A percentile compares a stretch with the other conserved stretches of the same genome.
phyloP scores from a whole-genome alignment of 2,329 filamentous ascomycete genomes.

The Cercospora berteroae region DNA sequence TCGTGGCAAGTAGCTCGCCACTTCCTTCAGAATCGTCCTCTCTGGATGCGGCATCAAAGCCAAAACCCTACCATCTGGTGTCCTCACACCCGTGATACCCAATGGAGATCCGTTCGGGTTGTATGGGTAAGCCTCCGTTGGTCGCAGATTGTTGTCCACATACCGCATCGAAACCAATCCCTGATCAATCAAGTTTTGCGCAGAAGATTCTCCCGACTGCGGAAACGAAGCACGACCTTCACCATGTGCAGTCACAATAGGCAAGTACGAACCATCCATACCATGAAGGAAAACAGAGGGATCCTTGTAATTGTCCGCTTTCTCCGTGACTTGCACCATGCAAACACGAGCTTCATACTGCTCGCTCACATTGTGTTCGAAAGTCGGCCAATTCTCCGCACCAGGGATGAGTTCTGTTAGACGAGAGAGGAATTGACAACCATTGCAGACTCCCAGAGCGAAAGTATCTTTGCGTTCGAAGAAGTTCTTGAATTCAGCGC shows the following conservation, averaged over 20 bases:
- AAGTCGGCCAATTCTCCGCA: slow-evolving; percentile 77
- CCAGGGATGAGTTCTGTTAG: slow-evolving; percentile 83
- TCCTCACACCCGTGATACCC: slow-evolving; percentile 78
- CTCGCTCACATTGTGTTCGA: slow-evolving; percentile 78
- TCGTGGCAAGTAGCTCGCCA: slow-evolving; percentile 74
- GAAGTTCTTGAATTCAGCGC: slow-evolving; percentile 77
- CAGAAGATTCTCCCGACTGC: slow-evolving; percentile 49
- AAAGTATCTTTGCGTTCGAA: slow-evolving; percentile 89
- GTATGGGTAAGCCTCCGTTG: slow-evolving; percentile 79
- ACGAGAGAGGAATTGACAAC: slow-evolving; percentile 89
- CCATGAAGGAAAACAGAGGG: slow-evolving; percentile 85
- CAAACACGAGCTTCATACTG: slow-evolving; percentile 87
- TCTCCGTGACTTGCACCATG: slow-evolving; percentile 77
- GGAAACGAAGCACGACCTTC: slow-evolving; percentile 72
- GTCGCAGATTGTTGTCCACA: slow-evolving; percentile 73
- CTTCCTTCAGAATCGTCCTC: slow-evolving; percentile 77
- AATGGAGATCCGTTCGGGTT: slow-evolving; percentile 85
- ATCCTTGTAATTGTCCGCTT: slow-evolving; percentile 35
- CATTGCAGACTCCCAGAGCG: slow-evolving; percentile 91
- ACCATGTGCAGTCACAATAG: slow-evolving; percentile 85
- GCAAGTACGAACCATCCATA: slow-evolving; percentile 78
- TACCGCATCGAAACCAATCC: slow-evolving; percentile 78
- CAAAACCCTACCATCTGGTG: slow-evolving; percentile 73
- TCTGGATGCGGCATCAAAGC: slow-evolving; percentile 95
- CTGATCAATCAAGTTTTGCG: slow-evolving; percentile 57